Evolutionary conservation across 257 asterid species (phyloP), one percentile per base, ranked within the genome.

Genomic region (Echites panduratus): DNA sequence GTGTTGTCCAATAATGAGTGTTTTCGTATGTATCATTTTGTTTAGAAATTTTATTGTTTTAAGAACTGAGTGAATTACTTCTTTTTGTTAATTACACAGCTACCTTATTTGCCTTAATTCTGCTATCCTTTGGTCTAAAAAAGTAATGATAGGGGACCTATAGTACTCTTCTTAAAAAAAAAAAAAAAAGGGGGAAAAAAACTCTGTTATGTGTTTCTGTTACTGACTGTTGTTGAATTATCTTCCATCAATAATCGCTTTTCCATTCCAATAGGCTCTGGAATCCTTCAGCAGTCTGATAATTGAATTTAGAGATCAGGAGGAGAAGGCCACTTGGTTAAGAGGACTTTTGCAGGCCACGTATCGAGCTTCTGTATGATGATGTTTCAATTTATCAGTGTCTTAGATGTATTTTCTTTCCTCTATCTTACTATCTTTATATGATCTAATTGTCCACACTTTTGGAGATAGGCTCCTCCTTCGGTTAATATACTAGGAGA

Each of bases 351-450:
- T 85, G 76, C 96, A 85, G 79, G 85, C 97, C 49, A 95, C 99
- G 66, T 95, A 95, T 85, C 91, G 87, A 85, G 99, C 98, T 82
- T 95, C 99, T 78, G 99, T 95, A 89, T 84, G 98, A 84, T 81
- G 56, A 69, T 72, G 70, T 74, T 58, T 71, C 79, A 52, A 77
- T 16, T 43, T 35, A 35, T 35, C 22, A 47, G 24, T 0, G 8
- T 59, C 16, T 44, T 53, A 49, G 45, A 71, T 24, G 16, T 27
- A 76, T 57, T 45, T 50, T 26, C 66, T 75, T 79, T 79, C 40
- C 77, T 67, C 61, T 73, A 56, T 73, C 9, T 79, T 64, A 22
- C 54, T 16, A 50, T 61, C 68, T 56, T 43, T 16, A 19, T 67
- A 61, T 70, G 71, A 54, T 76, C 72, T 75, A 71, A 54, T 66